phyloP scores from a whole-genome alignment of 2,329 filamentous ascomycete genomes.

The Colletotrichum camelliae region DNA sequence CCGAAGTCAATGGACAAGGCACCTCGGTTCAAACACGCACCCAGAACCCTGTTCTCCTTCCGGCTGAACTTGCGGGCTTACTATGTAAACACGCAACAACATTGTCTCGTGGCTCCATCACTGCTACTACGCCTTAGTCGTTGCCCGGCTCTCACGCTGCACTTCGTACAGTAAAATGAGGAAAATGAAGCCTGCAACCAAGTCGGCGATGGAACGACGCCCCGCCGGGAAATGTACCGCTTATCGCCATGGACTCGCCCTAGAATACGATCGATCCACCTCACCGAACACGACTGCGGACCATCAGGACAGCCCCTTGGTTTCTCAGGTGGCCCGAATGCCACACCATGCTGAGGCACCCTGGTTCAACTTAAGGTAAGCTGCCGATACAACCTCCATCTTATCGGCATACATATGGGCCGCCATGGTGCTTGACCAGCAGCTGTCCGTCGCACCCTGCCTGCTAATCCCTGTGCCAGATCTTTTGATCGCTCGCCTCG shows the following conservation, averaged over 20 bases:
- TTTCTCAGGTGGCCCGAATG: slow-evolving; percentile 3
- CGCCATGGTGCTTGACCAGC: neutral
- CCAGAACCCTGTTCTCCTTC: neutral
- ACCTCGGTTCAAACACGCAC: neutral
- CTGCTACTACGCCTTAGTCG: neutral
- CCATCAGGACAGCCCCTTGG: neutral
- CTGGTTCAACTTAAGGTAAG: neutral
- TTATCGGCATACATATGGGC: neutral
- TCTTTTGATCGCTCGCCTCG: neutral
- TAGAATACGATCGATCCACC: neutral
- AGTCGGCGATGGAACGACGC: neutral
- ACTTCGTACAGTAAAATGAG: neutral
- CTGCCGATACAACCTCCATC: neutral
- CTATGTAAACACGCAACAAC: neutral
- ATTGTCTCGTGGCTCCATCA: neutral
- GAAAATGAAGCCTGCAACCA: neutral
- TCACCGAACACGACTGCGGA: slow-evolving; percentile 3
- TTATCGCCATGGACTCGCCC: neutral
- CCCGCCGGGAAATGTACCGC: neutral
- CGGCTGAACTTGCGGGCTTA: neutral
- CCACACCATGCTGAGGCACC: neutral
- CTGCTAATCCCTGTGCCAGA: neutral
- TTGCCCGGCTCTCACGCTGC: neutral
- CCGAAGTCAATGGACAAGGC: neutral
- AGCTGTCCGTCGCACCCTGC: neutral